A percentile compares a stretch with the other conserved stretches of the same genome.
phyloP scores from a whole-genome alignment of 306 rosid genomes.

The Heteromeles arbutifolia region DNA sequence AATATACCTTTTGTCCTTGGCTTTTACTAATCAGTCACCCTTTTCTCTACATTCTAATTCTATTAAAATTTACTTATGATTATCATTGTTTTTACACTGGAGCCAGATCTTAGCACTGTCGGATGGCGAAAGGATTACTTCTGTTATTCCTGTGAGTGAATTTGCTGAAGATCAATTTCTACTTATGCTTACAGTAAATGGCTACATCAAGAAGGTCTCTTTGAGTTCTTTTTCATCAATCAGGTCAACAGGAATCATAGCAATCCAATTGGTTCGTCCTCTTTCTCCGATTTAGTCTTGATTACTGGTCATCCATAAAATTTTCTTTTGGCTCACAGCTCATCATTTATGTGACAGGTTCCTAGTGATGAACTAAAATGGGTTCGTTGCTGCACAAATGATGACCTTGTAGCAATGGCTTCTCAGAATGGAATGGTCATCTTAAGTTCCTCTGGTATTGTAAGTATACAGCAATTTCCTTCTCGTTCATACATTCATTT shows the following conservation, averaged over 20 bases:
- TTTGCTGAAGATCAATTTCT: constrained; percentile 77
- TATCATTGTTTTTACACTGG: constrained; percentile 16
- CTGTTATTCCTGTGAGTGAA: constrained; percentile 87
- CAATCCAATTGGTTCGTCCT: constrained; percentile 88
- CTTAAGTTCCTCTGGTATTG: constrained; percentile 66
- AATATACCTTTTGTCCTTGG: constrained; percentile 1
- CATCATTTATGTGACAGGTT: constrained; percentile 51
- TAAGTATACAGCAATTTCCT: constrained; percentile 27
- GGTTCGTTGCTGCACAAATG: constrained; percentile 89
- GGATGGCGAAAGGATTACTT: constrained; percentile 92
- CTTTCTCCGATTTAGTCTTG: constrained; percentile 17
- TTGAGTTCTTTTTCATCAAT: constrained; percentile 85
- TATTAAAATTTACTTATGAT: neutral
- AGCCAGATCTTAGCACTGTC: constrained; percentile 81
- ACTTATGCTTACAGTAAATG: constrained; percentile 89
- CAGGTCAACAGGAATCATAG: constrained; percentile 91
- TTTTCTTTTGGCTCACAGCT: constrained; percentile 17
- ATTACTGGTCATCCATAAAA: constrained; percentile 7
- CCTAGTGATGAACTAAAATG: constrained; percentile 93
- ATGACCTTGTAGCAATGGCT: constrained; percentile 95
- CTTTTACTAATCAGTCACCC: neutral
- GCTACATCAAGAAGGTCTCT: constrained; percentile 89
- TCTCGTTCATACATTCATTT: neutral
- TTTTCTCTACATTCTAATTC: constrained; percentile 3
- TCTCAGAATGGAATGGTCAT: constrained; percentile 92